Conservation (phyloP, 1,284 basidiomycete genomes). For the Ganoderma boninense region DNA sequence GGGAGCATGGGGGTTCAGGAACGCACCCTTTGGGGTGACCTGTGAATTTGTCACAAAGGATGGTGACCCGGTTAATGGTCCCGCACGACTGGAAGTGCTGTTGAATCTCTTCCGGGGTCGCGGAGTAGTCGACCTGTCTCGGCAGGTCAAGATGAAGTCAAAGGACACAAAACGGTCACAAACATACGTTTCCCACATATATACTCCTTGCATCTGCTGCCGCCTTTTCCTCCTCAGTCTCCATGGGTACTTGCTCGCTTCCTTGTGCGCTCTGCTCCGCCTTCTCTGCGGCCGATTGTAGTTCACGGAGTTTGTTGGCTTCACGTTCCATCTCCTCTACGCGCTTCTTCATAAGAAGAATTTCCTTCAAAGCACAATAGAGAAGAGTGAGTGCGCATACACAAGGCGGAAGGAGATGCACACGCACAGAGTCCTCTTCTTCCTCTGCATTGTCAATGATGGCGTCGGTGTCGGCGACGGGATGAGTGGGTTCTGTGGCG, state of each 20-base stretch:
- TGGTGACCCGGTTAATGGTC: slow-evolving; percentile 98
- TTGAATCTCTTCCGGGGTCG: slow-evolving; percentile 99
- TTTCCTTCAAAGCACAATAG: slow-evolving; percentile 63
- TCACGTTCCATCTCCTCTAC: slow-evolving; percentile 94
- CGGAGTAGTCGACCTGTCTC: slow-evolving; percentile 93
- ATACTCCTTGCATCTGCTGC: slow-evolving; percentile 89
- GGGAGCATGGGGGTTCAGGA: not conserved
- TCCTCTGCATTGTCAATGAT: slow-evolving; percentile 47
- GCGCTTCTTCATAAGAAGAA: slow-evolving; percentile 90
- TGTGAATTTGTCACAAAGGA: slow-evolving; percentile 99
- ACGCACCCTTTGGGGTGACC: slow-evolving; percentile 98
- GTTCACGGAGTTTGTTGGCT: slow-evolving; percentile 87
- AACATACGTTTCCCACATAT: slow-evolving; percentile 95
- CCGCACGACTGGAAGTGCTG: slow-evolving; percentile 97
- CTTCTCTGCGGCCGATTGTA: slow-evolving; percentile 89
- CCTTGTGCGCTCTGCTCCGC: slow-evolving; percentile 45
- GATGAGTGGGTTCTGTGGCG: slow-evolving; percentile 39
- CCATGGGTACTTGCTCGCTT: slow-evolving; percentile 60
- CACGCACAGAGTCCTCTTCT: slow-evolving; percentile 48
- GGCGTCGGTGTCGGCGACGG: slow-evolving; percentile 40
- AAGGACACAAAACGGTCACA: not conserved
- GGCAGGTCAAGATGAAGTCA: slow-evolving; percentile 15
- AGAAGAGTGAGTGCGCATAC: not conserved
- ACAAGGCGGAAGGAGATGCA: slow-evolving; percentile 4
- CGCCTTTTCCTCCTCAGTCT: slow-evolving; percentile 80